These are phyloP conservation scores for Myrica gale DNA, from an alignment of 306 rosid genomes.

Conservation along the genomic window DNA sequence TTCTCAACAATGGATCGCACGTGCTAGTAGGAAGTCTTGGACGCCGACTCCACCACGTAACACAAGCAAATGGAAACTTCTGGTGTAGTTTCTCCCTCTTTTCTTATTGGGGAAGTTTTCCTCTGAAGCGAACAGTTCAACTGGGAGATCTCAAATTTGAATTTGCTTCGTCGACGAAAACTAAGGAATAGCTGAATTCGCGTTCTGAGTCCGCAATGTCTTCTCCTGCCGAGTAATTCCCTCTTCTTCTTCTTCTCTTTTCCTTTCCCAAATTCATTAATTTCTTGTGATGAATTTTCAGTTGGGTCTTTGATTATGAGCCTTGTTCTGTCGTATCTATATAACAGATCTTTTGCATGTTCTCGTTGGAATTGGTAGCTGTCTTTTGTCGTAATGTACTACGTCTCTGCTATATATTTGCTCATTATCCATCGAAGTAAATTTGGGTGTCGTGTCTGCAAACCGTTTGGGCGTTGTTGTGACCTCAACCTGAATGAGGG, in stretches of 20 bases:
- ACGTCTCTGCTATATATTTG: background rate
- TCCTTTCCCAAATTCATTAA: background rate
- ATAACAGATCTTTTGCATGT: background rate
- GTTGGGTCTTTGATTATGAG: background rate
- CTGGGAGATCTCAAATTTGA: constrained; percentile 18
- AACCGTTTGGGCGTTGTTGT: background rate
- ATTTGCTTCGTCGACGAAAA: background rate
- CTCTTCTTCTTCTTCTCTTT: constrained; percentile 5
- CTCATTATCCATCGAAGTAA: background rate
- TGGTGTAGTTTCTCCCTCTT: constrained; percentile 17
- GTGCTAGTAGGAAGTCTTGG: background rate
- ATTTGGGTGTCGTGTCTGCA: background rate
- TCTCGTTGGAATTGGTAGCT: background rate
- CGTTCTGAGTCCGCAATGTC: constrained; percentile 59
- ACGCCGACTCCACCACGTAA: too few relatives aligned
- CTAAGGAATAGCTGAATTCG: constrained; percentile 15
- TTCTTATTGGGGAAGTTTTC: background rate
- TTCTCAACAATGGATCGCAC: background rate
- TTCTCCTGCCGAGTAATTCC: constrained; percentile 86
- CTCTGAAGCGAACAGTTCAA: background rate
- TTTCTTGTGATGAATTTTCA: background rate
- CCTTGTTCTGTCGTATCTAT: background rate
- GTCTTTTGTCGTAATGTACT: background rate
- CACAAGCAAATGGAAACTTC: too few relatives aligned
- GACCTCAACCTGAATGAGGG: too few relatives aligned